phyloP scores from a whole-genome alignment of 2,329 filamentous ascomycete genomes.

The Canariomyces notabilis region DNA sequence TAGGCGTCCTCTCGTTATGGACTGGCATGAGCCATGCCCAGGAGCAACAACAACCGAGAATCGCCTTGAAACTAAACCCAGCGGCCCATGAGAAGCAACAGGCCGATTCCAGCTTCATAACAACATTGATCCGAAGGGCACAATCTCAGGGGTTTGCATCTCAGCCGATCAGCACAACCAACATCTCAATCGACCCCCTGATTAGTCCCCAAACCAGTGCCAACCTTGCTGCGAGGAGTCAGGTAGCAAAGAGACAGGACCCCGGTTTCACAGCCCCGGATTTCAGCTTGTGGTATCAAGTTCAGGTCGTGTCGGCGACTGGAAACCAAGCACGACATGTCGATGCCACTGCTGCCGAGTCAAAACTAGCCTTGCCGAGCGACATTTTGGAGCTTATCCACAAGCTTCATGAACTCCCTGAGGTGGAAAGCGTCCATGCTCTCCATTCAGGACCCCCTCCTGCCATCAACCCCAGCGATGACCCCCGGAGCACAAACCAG shows the following conservation, averaged over 20 bases:
- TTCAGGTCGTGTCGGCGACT: background rate
- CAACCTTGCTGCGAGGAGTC: background rate
- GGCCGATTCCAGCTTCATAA: constrained; percentile 9
- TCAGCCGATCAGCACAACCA: background rate
- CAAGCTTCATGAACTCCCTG: constrained; percentile 1
- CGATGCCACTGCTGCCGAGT: background rate
- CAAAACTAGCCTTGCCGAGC: background rate
- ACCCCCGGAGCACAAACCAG: constrained; percentile 14
- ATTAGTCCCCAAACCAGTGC: background rate
- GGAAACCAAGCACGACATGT: background rate
- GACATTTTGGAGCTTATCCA: constrained; percentile 8
- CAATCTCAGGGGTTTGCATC: background rate
- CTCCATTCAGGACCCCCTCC: constrained; percentile 7
- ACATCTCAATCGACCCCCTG: background rate
- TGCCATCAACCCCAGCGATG: constrained; percentile 9
- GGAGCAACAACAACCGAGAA: background rate
- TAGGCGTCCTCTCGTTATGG: constrained; percentile 1
- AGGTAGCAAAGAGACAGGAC: background rate
- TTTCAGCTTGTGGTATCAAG: constrained; percentile 14
- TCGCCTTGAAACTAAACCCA: constrained; percentile 11
- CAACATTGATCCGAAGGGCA: background rate
- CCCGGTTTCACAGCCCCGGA: background rate
- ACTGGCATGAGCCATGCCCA: background rate
- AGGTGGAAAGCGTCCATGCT: constrained; percentile 9
- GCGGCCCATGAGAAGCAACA: constrained; percentile 10